phyloP scores from a whole-genome alignment of 768 basidiomycete species.

The Agaricus blazei region DNA sequence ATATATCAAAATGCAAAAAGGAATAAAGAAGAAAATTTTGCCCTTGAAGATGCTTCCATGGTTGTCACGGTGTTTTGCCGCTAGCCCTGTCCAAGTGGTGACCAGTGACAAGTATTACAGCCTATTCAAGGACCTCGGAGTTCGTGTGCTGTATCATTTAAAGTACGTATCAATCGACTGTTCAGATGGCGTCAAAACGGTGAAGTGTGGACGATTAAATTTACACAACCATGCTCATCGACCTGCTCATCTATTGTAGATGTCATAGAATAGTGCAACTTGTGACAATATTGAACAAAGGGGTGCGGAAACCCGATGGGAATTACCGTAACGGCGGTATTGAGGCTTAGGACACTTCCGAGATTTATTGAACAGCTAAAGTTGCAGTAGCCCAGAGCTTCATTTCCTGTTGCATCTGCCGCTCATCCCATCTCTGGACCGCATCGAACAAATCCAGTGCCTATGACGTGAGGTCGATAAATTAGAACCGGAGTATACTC shows the following conservation, averaged over 20 bases:
- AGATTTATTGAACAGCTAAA: conserved; percentile 1
- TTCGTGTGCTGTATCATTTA: conserved; percentile 3
- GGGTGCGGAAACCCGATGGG: conserved; percentile 4
- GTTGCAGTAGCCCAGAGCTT: neutral
- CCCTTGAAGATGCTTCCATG: conserved; percentile 1
- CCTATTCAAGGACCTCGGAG: neutral
- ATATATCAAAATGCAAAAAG: conserved; percentile 10
- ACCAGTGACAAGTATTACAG: no score
- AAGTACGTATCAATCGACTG: conserved; percentile 6
- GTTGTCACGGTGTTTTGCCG: neutral
- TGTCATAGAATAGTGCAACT: conserved; percentile 1
- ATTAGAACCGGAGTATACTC: neutral
- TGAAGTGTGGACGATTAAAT: neutral
- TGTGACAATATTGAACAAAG: neutral
- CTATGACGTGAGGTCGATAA: conserved; percentile 8
- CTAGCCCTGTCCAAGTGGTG: no score
- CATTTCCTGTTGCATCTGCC: neutral
- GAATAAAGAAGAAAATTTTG: neutral
- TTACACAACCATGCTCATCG: no score
- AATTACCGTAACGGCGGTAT: conserved; percentile 1
- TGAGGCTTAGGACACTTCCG: conserved; percentile 7
- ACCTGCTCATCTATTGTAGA: neutral
- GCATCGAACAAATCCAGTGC: neutral
- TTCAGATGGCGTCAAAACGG: neutral
- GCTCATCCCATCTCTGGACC: neutral